Evolutionary conservation across 345 rosid genomes (phyloP).

Genomic region (Hirschfeldia incana): DNA sequence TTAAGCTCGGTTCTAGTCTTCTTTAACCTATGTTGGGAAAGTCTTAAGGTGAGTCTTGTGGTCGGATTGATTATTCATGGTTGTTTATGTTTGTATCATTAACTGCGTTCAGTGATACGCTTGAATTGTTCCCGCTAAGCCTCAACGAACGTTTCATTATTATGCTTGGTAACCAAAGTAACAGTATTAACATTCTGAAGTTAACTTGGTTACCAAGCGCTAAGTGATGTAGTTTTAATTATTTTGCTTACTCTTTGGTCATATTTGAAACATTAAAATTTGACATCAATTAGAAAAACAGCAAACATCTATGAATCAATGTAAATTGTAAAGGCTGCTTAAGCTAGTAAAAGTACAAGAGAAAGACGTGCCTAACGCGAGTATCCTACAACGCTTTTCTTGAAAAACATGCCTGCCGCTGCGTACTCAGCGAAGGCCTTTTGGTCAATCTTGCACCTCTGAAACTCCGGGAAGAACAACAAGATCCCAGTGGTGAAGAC

Average conservation of each 20-base stretch:
- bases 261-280: background rate
- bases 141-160: too few relatives aligned
- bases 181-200: too few relatives aligned
- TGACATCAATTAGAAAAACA: background rate
- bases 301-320: background rate
- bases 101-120: too few relatives aligned
- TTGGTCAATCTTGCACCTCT: constrained; percentile 2
- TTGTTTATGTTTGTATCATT: too few relatives aligned
- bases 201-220: too few relatives aligned
- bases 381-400: background rate
- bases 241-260: background rate
- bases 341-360: too few relatives aligned
- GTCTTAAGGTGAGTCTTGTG: too few relatives aligned
- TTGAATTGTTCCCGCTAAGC: too few relatives aligned
- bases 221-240: background rate
- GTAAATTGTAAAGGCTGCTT: background rate
- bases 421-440: constrained; percentile 1
- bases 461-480: background rate
- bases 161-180: too few relatives aligned
- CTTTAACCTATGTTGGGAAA: too few relatives aligned
- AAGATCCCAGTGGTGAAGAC: background rate
- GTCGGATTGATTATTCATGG: too few relatives aligned
- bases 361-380: background rate
- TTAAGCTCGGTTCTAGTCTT: too few relatives aligned
- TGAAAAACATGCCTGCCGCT: background rate